Evolutionary conservation across 331 rosid genomes (phyloP).

Genomic region (Malus hybrid): DNA sequence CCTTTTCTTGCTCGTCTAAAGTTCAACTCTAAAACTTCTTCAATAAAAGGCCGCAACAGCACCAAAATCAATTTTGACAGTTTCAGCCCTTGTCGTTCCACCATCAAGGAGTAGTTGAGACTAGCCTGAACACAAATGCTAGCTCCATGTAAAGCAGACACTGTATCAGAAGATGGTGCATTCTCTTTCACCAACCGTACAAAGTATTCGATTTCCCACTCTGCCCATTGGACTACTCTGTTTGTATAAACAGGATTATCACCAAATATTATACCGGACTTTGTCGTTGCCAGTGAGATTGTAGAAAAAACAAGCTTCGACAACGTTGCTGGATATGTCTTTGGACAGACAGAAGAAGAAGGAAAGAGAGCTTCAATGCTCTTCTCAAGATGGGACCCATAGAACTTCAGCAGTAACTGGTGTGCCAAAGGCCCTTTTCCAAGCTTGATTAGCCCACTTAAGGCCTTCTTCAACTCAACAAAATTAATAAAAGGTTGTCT

Average conservation of each 20-base stretch:
- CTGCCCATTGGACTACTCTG: conserved; percentile 97
- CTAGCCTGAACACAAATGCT: conserved; percentile 79
- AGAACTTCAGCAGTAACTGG: conserved; percentile 58
- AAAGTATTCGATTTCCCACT: conserved; percentile 89
- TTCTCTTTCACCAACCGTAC: conserved; percentile 81
- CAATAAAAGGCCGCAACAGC: conserved; percentile 76
- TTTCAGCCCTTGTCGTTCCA: conserved; percentile 82
- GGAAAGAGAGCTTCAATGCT: conserved; percentile 68
- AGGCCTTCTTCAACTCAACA: conserved; percentile 59
- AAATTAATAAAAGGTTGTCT: conserved; percentile 60
- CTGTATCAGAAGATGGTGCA: conserved; percentile 71
- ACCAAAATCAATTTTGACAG: conserved; percentile 78
- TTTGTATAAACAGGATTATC: conserved; percentile 85
- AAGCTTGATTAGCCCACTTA: conserved; percentile 64
- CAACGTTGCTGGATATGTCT: conserved; percentile 69
- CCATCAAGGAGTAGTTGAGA: conserved; percentile 66
- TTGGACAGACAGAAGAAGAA: conserved; percentile 75
- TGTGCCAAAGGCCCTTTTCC: conserved; percentile 86
- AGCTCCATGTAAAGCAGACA: conserved; percentile 75
- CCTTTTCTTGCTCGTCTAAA: conserved; percentile 80
- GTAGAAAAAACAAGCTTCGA: conserved; percentile 71
- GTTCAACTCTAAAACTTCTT: conserved; percentile 88
- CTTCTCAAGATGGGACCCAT: conserved; percentile 63
- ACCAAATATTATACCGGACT: conserved; percentile 79
- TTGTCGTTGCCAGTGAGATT: conserved; percentile 58